Evolutionary conservation across 305 asterid genomes (phyloP).

Genomic region (Striga hermonthica): DNA sequence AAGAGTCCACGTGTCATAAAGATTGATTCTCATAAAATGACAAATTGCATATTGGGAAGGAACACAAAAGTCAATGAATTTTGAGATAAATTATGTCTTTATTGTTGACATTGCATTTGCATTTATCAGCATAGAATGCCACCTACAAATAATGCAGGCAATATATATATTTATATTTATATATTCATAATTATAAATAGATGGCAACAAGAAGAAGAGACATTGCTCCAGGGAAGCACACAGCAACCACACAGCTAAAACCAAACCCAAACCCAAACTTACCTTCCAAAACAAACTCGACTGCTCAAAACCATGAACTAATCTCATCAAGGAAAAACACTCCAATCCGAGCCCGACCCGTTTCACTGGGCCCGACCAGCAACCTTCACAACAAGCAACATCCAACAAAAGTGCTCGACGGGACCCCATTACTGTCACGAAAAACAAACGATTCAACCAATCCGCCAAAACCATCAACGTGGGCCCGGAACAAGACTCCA

Average conservation of each 20-base stretch:
- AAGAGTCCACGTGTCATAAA: too few species aligned
- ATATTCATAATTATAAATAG: background rate
- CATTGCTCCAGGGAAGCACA: constrained; percentile 40
- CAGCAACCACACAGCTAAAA: constrained; percentile 25
- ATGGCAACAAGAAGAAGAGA: constrained; percentile 64
- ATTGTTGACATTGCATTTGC: too few species aligned
- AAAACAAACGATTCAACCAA: background rate
- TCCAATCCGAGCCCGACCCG: constrained; percentile 44
- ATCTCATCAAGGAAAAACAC: constrained; percentile 34
- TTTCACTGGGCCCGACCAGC: constrained; percentile 16
- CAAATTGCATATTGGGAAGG: too few species aligned
- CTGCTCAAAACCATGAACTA: constrained; percentile 27
- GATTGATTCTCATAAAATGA: too few species aligned
- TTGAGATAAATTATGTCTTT: too few species aligned
- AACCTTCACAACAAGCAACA: constrained; percentile 28
- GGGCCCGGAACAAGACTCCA: background rate
- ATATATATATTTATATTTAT: too few species aligned
- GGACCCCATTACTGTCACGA: background rate
- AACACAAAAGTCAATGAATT: too few species aligned
- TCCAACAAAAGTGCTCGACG: constrained; percentile 30
- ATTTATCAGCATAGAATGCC: too few species aligned
- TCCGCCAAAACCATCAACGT: background rate
- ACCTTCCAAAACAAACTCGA: constrained; percentile 31
- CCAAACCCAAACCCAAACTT: constrained; percentile 33
- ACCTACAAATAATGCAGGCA: too few species aligned